Percentiles rank a stretch among this genome's conserved stretches.
Conservation (phyloP, 2,329 filamentous ascomycete genomes). For the Colletotrichum chrysophilum region DNA sequence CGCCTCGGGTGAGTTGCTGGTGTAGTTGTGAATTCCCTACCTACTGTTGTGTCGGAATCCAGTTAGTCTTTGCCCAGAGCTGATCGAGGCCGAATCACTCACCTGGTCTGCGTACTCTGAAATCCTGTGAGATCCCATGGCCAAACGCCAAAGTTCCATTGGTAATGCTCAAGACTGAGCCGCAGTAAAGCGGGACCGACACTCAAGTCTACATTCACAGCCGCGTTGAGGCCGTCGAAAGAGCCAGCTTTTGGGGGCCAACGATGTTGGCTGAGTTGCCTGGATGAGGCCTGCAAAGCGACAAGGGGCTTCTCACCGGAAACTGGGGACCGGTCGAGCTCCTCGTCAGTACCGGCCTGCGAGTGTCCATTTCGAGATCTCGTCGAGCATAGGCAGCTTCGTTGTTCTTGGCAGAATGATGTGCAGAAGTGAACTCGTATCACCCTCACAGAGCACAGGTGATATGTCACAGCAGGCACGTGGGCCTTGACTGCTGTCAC, state of each 20-base stretch:
- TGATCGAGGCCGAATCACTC: not conserved
- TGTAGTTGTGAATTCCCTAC: not conserved
- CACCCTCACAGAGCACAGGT: not conserved
- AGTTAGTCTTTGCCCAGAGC: not conserved
- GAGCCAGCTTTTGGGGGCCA: not conserved
- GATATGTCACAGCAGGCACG: not conserved
- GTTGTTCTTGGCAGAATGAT: not conserved
- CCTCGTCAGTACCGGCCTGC: not conserved
- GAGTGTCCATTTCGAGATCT: not conserved
- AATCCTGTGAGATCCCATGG: not conserved
- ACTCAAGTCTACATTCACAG: conserved; percentile 8
- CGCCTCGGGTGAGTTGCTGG: not conserved
- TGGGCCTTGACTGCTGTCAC: not conserved
- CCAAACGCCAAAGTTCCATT: not conserved
- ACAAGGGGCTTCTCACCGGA: not conserved
- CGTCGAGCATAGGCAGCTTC: not conserved
- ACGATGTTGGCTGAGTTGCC: not conserved
- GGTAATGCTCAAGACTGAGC: not conserved
- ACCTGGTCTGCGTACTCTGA: not conserved
- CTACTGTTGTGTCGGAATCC: not conserved
- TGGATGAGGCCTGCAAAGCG: not conserved
- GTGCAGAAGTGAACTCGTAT: not conserved
- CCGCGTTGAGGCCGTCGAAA: not conserved
- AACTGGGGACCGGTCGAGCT: not conserved
- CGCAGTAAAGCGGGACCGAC: not conserved